A percentile compares a stretch with the other conserved stretches of the same genome.
These are phyloP conservation scores for Zygosaccharomyces pseudorouxii DNA, from an alignment of 805 yeast genomes.

Conservation along the genomic window DNA sequence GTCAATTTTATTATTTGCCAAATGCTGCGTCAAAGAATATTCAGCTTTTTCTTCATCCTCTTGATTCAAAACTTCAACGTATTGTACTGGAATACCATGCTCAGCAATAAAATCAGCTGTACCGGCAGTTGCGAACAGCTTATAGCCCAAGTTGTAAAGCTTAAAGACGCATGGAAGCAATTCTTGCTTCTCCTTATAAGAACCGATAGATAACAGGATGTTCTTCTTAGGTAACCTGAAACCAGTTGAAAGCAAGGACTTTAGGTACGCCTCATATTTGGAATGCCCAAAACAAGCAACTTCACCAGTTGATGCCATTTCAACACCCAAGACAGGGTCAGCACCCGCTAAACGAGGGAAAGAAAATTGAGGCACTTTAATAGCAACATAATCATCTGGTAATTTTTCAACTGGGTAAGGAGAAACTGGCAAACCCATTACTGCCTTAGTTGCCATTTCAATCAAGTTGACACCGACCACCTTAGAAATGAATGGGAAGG, in stretches of 20 bases:
- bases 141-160: conserved; percentile 78
- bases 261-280: conserved; percentile 95
- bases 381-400: conserved; percentile 92
- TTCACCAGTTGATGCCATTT: conserved; percentile 99
- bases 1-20: conserved; percentile 95
- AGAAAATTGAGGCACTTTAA: conserved; percentile 96
- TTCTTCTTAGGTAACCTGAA: conserved; percentile 93
- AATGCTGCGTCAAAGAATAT: conserved; percentile 91
- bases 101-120: conserved; percentile 97
- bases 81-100: conserved; percentile 90
- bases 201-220: conserved; percentile 89
- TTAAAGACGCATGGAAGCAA: conserved; percentile 81
- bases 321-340: conserved; percentile 96
- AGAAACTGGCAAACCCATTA: conserved; percentile 77
- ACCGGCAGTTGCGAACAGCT: conserved; percentile 96
- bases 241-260: conserved; percentile 91
- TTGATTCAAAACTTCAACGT: conserved; percentile 79
- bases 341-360: conserved; percentile 97
- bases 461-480: conserved; percentile 94
- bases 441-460: conserved; percentile 95
- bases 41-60: conserved; percentile 80
- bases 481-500: conserved; percentile 97
- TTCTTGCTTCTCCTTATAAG: conserved; percentile 93
- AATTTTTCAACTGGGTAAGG: conserved; percentile 88
- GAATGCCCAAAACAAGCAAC: conserved; percentile 95